Evolutionary conservation across 495 filamentous ascomycete species (phyloP).

Genomic region (Lasiosphaeris hirsuta): DNA sequence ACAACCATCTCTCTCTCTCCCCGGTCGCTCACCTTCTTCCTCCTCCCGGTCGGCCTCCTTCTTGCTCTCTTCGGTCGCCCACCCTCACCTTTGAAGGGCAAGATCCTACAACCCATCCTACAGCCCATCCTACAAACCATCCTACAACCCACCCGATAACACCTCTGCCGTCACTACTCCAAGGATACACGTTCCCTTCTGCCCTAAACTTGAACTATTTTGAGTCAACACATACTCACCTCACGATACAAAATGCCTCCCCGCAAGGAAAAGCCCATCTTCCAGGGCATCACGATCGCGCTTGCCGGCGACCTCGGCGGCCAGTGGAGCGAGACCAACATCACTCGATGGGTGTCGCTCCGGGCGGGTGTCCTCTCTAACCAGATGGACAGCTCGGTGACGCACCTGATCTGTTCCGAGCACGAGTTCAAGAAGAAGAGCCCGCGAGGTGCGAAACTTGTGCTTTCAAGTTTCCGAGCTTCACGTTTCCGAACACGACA

Average conservation of each 20-base stretch:
- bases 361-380: slow-evolving; percentile 25
- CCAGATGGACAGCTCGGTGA: slow-evolving; percentile 25
- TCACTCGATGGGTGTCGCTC: slow-evolving; percentile 31
- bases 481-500: background rate
- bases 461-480: background rate
- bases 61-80: too few species aligned
- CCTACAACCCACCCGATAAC: too few species aligned
- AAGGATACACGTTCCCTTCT: too few species aligned
- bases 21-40: too few species aligned
- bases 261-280: slow-evolving; percentile 22
- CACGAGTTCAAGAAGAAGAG: slow-evolving; percentile 26
- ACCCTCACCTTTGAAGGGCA: too few species aligned
- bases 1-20: too few species aligned
- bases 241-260: background rate
- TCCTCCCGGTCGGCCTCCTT: too few species aligned
- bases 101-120: too few species aligned
- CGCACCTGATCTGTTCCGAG: slow-evolving; percentile 36
- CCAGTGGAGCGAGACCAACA: slow-evolving; percentile 28
- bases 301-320: slow-evolving; percentile 29
- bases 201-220: too few species aligned
- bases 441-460: background rate
- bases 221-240: background rate
- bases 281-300: slow-evolving; percentile 28
- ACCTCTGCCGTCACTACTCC: too few species aligned
- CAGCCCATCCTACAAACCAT: too few species aligned